Percentiles rank a stretch among this genome's conserved stretches.
Conservation (phyloP, 495 filamentous ascomycete genomes). For the Delitschia confertaspora region DNA sequence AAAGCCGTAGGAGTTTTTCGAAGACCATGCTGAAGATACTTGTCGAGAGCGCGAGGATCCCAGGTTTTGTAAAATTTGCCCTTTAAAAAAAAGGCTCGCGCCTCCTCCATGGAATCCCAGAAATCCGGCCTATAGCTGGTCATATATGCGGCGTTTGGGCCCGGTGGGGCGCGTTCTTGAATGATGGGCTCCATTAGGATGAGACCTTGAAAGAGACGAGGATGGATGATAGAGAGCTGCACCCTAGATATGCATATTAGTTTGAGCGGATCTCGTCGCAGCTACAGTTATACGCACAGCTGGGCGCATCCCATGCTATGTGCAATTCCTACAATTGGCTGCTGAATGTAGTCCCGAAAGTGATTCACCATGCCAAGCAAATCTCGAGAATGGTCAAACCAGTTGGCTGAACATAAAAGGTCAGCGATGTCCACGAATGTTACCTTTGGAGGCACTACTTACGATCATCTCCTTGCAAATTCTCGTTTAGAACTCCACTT, state of each 20-base stretch:
- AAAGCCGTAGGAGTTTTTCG: constrained; percentile 25
- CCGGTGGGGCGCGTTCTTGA: constrained; percentile 32
- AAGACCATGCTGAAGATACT: constrained; percentile 30
- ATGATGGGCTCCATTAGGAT: constrained; percentile 75
- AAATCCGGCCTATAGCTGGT: constrained; percentile 23
- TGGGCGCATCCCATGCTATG: constrained; percentile 79
- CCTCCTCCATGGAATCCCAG: constrained; percentile 26
- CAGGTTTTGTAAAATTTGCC: constrained; percentile 31
- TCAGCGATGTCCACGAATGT: constrained; percentile 7
- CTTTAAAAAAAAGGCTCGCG: constrained; percentile 14
- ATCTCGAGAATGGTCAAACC: constrained; percentile 81
- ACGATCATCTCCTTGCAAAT: constrained; percentile 34
- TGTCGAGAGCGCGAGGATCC: constrained; percentile 30
- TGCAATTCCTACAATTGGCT: constrained; percentile 78
- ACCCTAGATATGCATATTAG: constrained; percentile 9
- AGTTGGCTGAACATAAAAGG: constrained; percentile 38
- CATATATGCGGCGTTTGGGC: constrained; percentile 22
- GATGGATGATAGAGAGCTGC: constrained; percentile 61
- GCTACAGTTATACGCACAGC: constrained; percentile 37
- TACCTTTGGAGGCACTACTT: not conserved
- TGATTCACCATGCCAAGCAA: constrained; percentile 74
- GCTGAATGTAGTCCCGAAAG: constrained; percentile 70
- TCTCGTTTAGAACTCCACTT: constrained; percentile 33
- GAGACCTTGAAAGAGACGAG: constrained; percentile 64
- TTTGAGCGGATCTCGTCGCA: too few species aligned